Evolutionary conservation across 2,329 filamentous ascomycete species (phyloP).

Genomic region (Furcasterigmium furcatum): DNA sequence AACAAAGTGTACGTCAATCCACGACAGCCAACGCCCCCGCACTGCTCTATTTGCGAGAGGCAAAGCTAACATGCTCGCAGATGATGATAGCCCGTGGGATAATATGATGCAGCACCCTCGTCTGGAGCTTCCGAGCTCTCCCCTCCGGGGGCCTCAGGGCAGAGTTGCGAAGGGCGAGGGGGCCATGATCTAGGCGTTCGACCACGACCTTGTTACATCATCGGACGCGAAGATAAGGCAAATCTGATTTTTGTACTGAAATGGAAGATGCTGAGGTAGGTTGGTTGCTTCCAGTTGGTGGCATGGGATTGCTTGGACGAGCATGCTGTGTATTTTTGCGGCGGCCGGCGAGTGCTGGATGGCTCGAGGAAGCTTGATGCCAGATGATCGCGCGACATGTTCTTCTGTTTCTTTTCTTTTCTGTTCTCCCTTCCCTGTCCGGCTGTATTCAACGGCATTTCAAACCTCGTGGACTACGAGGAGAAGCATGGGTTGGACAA

Average conservation of each 20-base stretch:
- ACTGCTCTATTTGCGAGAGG: background rate
- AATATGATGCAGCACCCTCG: slow-evolving; percentile 76
- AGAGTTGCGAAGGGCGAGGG: slow-evolving; percentile 60
- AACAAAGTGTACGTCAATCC: slow-evolving; percentile 73
- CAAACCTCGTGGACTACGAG: too few species aligned
- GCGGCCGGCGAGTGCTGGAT: too few species aligned
- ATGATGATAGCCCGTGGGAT: slow-evolving; percentile 99
- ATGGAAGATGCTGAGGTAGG: slow-evolving; percentile 9
- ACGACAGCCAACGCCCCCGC: slow-evolving; percentile 5
- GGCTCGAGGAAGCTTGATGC: too few species aligned
- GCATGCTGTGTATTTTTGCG: too few species aligned
- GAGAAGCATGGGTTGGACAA: too few species aligned
- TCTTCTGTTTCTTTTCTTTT: too few species aligned
- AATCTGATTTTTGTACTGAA: slow-evolving; percentile 74
- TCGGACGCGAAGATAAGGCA: slow-evolving; percentile 96
- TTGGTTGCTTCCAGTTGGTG: background rate
- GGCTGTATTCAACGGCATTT: too few species aligned
- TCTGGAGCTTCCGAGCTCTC: slow-evolving; percentile 75
- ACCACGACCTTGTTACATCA: slow-evolving; percentile 95
- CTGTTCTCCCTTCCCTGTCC: too few species aligned
- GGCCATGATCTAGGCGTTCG: slow-evolving; percentile 98
- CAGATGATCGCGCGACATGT: too few species aligned
- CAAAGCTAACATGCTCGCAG: slow-evolving; percentile 45
- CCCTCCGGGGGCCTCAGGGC: slow-evolving; percentile 87
- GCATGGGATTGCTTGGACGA: too few species aligned